Evolutionary conservation across 2,329 filamentous ascomycete genomes (phyloP).

Genomic region (Colletotrichum salicis): DNA sequence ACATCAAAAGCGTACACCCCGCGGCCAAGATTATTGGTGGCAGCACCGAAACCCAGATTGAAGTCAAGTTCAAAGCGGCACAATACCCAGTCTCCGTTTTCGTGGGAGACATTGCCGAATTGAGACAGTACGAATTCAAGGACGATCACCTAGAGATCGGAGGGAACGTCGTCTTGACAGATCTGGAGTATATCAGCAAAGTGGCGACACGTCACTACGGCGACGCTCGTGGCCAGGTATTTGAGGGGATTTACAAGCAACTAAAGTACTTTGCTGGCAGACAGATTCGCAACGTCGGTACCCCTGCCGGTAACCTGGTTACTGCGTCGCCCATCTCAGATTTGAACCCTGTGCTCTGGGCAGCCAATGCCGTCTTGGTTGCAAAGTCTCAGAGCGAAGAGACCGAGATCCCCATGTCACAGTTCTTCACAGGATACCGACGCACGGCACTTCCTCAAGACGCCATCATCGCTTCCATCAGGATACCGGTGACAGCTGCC

Average conservation of each 20-base stretch:
- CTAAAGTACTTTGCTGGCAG: slow-evolving; percentile 93
- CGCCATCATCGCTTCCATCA: slow-evolving; percentile 85
- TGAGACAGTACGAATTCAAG: slow-evolving; percentile 82
- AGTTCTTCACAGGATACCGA: slow-evolving; percentile 94
- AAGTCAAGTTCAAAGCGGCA: slow-evolving; percentile 97
- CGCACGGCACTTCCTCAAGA: slow-evolving; percentile 83
- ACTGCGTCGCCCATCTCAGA: slow-evolving; percentile 98
- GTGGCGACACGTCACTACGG: slow-evolving; percentile 86
- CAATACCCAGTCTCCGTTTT: slow-evolving; percentile 91
- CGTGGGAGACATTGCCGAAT: slow-evolving; percentile 90
- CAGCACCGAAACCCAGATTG: slow-evolving; percentile 97
- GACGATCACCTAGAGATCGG: slow-evolving; percentile 90
- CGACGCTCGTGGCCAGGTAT: slow-evolving; percentile 76
- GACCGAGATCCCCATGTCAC: slow-evolving; percentile 87
- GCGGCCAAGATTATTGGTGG: slow-evolving; percentile 94
- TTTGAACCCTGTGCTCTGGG: slow-evolving; percentile 92
- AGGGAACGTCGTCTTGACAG: slow-evolving; percentile 91
- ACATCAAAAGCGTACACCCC: slow-evolving; percentile 89
- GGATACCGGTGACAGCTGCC: slow-evolving; percentile 80
- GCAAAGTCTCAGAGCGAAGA: slow-evolving; percentile 80
- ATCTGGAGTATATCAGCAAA: slow-evolving; percentile 86
- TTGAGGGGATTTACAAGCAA: slow-evolving; percentile 92
- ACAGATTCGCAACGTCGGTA: slow-evolving; percentile 97
- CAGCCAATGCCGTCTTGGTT: slow-evolving; percentile 82
- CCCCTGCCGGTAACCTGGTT: slow-evolving; percentile 91